Conservation (phyloP, 73 alveolate species). For the Stentor coeruleus region DNA sequence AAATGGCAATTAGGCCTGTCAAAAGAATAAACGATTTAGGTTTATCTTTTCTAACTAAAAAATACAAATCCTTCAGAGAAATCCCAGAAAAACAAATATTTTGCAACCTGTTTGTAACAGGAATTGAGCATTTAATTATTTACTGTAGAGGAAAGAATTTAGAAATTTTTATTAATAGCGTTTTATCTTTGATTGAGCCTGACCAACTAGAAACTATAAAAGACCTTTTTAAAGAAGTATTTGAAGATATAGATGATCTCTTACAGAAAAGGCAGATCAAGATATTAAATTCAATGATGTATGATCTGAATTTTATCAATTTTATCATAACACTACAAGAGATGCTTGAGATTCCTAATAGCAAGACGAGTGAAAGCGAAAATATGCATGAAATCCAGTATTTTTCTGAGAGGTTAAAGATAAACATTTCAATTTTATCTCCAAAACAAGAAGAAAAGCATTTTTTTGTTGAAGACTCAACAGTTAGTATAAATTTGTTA, state of each 20-base stretch:
- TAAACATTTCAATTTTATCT: background rate
- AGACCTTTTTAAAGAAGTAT: background rate
- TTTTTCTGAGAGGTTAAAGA: background rate
- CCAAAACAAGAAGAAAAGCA: background rate
- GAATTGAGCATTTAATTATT: background rate
- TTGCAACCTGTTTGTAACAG: background rate
- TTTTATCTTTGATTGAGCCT: too few species aligned
- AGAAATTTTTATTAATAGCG: background rate
- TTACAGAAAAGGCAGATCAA: background rate
- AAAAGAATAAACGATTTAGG: background rate
- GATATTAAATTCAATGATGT: background rate
- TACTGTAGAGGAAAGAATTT: background rate
- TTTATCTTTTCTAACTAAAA: background rate
- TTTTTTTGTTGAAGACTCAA: background rate
- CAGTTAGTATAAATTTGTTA: too few species aligned
- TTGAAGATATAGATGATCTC: background rate
- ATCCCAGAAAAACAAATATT: background rate
- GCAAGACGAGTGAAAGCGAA: background rate
- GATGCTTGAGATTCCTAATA: background rate
- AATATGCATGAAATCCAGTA: background rate
- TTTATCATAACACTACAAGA: background rate
- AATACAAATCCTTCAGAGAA: background rate
- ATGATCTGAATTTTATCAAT: background rate
- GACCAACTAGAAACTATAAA: background rate
- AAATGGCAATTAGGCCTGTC: background rate